These are phyloP conservation scores for Solanum chilense DNA, from an alignment of 257 asterid species.

Conservation along the genomic window DNA sequence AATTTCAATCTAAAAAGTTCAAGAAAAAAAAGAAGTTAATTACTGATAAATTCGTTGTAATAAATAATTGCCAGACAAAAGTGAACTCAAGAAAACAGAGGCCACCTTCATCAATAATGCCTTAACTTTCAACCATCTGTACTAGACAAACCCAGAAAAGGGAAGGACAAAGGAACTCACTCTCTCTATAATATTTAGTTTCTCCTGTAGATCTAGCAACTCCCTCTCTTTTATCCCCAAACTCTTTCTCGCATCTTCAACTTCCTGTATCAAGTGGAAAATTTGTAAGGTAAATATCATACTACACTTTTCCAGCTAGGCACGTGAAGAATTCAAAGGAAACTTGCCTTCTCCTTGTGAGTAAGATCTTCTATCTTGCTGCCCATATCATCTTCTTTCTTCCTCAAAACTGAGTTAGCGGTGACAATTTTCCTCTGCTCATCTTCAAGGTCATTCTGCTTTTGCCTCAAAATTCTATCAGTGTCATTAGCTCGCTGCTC, in stretches of 20 bases:
- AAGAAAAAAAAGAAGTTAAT: neutral
- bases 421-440: conserved; percentile 51
- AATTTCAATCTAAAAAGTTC: neutral
- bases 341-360: conserved; percentile 63
- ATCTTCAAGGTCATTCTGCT: conserved; percentile 67
- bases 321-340: neutral
- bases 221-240: conserved; percentile 66
- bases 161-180: conserved; percentile 23
- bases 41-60: neutral
- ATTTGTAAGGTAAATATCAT: neutral
- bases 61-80: neutral
- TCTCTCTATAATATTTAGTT: conserved; percentile 55
- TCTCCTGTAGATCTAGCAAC: conserved; percentile 62
- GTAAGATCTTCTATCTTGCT: conserved; percentile 40
- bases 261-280: conserved; percentile 53
- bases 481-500: conserved; percentile 80
- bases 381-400: conserved; percentile 72
- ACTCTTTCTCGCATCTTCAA: conserved; percentile 36
- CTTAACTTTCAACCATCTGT: neutral
- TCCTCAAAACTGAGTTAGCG: conserved; percentile 45
- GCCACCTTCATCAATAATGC: neutral
- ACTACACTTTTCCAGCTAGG: neutral
- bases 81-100: neutral
- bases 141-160: neutral
- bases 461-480: conserved; percentile 59